A percentile compares a stretch with the other conserved stretches of the same genome.
These are phyloP conservation scores for Mycotypha africana DNA, from an alignment of 371 early-diverging fungal genomes.

Conservation along the genomic window DNA sequence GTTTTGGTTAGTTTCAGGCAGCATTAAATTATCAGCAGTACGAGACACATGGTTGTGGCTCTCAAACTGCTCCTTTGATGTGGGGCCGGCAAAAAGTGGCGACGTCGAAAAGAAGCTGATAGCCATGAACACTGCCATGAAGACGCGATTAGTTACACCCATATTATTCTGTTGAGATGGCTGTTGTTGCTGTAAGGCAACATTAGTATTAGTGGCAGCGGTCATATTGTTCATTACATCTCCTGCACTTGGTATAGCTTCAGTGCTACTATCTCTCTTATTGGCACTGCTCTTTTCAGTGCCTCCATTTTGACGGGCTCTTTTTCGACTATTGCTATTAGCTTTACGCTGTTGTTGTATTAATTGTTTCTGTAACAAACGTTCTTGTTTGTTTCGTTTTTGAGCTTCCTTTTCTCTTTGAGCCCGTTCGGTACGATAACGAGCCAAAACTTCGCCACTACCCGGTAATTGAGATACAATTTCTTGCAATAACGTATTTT, in stretches of 20 bases:
- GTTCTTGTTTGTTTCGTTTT: slow-evolving; percentile 21
- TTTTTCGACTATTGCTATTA: slow-evolving; percentile 20
- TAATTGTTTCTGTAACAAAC: slow-evolving; percentile 23
- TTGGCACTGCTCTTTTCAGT: no score
- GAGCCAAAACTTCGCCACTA: slow-evolving; percentile 39
- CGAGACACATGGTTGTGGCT: slow-evolving; percentile 39
- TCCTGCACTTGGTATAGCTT: slow-evolving; percentile 22
- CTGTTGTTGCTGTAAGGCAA: no score
- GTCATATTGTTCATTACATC: slow-evolving; percentile 12
- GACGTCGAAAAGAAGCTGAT: slow-evolving; percentile 41
- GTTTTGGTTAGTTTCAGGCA: background rate
- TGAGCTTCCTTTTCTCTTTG: slow-evolving; percentile 30
- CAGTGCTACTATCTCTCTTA: no score
- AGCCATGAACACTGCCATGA: slow-evolving; percentile 42
- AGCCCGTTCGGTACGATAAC: slow-evolving; percentile 29
- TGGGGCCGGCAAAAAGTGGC: slow-evolving; percentile 36
- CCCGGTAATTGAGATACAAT: slow-evolving; percentile 52
- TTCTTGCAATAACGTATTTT: slow-evolving; percentile 45
- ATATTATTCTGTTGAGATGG: no score
- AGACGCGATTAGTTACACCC: slow-evolving; percentile 27
- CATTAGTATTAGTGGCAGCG: no score
- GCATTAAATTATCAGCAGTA: slow-evolving; percentile 14
- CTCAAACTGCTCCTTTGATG: slow-evolving; percentile 28
- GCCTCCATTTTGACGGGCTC: slow-evolving; percentile 14
- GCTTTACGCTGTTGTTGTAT: slow-evolving; percentile 26